Base-by-base conservation (phyloP, 257 asterid genomes). In the Orobanche coerulescens region DNA sequence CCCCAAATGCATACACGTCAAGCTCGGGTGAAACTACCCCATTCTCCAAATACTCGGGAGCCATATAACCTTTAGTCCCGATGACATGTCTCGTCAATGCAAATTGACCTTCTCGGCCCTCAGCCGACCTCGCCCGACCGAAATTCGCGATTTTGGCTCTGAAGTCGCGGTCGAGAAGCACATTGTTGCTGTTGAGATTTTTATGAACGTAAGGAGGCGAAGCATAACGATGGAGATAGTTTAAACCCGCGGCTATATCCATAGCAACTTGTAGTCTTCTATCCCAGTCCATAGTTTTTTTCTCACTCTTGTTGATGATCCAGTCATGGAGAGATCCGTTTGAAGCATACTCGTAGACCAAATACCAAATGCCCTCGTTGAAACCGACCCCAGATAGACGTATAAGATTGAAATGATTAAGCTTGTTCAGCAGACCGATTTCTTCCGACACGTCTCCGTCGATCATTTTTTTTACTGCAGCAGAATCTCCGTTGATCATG, bases 1-100 rank as follows among this genome's bases (percentile, higher is more conserved):
- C 77, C 22, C 98, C 98, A 23, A 86, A 92, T 34, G 98, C 79
- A 43, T 88, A 88, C 43, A 92, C 95, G 53, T 92, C 96, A 4
- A 92, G 85, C 83, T 84, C 82, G 0, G 95, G 75, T 2, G 98
- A 86, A 36, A 92, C 70, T 20, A 92, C 10, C 3, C 98, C 98
- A 25, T 86, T 80, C 79, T 88, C 95, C 74, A 92, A 69, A 64
- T 86, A 92, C 87, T 92, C 98, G 0, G 98, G 98, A 8, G 98
- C 90, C 96, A 92, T 88, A 79, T 88, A 92, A 0, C 98, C 98
- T 81, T 92, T 80, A 0, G 98, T 86, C 72, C 98, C 98, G 2
- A 88, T 78, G 26, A 92, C 86, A 46, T 92, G 98, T 76, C 96
- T 81, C 14, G 98, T 92, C 78, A 92, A 59, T 5, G 84, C 87